Conservation (phyloP, 331 rosid genomes). For the Malus hybrid region DNA sequence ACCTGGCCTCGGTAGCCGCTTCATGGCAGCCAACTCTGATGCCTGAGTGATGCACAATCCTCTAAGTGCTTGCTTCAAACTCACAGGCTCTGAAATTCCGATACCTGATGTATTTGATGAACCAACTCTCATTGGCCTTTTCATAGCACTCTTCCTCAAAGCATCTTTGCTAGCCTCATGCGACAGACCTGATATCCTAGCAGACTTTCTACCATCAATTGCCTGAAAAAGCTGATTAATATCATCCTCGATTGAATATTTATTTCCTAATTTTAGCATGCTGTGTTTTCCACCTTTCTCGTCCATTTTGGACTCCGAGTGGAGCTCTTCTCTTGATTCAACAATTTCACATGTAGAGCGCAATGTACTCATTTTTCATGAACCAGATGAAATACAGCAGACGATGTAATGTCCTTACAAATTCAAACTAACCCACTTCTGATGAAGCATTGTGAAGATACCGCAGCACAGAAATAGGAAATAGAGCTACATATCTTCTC, state of each 20-base stretch:
- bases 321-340: slow-evolving; percentile 56
- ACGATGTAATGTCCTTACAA: slow-evolving; percentile 6
- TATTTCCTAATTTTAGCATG: slow-evolving; percentile 38
- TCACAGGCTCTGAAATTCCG: slow-evolving; percentile 87
- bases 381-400: slow-evolving; percentile 14
- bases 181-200: slow-evolving; percentile 41
- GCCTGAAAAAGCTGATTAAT: slow-evolving; percentile 85
- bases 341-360: slow-evolving; percentile 63
- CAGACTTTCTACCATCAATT: slow-evolving; percentile 56
- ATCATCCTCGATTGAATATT: slow-evolving; percentile 83
- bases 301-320: slow-evolving; percentile 32
- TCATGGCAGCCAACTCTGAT: slow-evolving; percentile 96
- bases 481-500: slow-evolving; percentile 18
- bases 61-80: slow-evolving; percentile 96
- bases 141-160: slow-evolving; percentile 73
- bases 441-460: slow-evolving; percentile 21
- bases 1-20: slow-evolving; percentile 63
- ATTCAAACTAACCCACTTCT: slow-evolving; percentile 48
- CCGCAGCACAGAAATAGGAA: slow-evolving; percentile 16
- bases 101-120: slow-evolving; percentile 73
- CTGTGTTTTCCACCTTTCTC: slow-evolving; percentile 45
- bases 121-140: slow-evolving; percentile 76
- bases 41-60: slow-evolving; percentile 97
- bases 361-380: slow-evolving; percentile 45
- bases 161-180: slow-evolving; percentile 33